Evolutionary conservation across 192 early-diverging fungal species (phyloP).

Genomic region (Kappamyces sp.): DNA sequence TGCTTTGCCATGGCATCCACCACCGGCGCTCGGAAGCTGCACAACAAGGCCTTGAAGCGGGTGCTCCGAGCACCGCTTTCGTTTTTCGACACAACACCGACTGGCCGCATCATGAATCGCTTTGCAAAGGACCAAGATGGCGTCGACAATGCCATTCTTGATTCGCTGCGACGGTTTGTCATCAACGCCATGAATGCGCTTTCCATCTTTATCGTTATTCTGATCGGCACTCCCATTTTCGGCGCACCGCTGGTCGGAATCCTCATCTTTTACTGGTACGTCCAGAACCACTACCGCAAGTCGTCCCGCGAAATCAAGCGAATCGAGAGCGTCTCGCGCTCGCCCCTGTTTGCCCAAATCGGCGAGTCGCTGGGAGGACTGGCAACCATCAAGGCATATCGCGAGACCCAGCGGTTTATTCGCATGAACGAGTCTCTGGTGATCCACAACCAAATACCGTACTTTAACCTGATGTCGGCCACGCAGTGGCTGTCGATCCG

Average conservation of each 20-base stretch:
- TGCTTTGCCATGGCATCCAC: conserved; percentile 50
- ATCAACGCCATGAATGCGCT: conserved; percentile 41
- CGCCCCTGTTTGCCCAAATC: conserved; percentile 29
- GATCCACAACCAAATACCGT: conserved; percentile 18
- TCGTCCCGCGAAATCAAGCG: conserved; percentile 37
- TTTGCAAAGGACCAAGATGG: conserved; percentile 59
- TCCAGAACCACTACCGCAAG: conserved; percentile 26
- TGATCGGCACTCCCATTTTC: conserved; percentile 45
- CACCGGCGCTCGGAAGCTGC: conserved; percentile 52
- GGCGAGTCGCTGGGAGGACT: conserved; percentile 18
- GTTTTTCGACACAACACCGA: conserved; percentile 66
- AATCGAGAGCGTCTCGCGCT: conserved; percentile 29
- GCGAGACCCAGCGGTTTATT: conserved; percentile 14
- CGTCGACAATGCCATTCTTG: conserved; percentile 58
- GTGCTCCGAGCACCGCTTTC: conserved; percentile 65
- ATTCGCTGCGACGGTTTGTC: conserved; percentile 49
- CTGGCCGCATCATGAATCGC: conserved; percentile 56
- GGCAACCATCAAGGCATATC: conserved; percentile 20
- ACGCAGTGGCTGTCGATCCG: conserved; percentile 34
- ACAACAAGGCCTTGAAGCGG: conserved; percentile 55
- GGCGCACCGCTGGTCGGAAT: conserved; percentile 13
- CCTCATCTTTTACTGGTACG: conserved; percentile 22
- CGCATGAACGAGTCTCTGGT: conserved; percentile 7
- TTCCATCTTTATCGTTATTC: conserved; percentile 57
- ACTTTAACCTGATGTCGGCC: conserved; percentile 18